Percentiles rank a stretch among this genome's conserved stretches.
These are phyloP conservation scores for Carnegiea gigantea DNA, from an alignment of 179 eudicot species.

Conservation along the genomic window DNA sequence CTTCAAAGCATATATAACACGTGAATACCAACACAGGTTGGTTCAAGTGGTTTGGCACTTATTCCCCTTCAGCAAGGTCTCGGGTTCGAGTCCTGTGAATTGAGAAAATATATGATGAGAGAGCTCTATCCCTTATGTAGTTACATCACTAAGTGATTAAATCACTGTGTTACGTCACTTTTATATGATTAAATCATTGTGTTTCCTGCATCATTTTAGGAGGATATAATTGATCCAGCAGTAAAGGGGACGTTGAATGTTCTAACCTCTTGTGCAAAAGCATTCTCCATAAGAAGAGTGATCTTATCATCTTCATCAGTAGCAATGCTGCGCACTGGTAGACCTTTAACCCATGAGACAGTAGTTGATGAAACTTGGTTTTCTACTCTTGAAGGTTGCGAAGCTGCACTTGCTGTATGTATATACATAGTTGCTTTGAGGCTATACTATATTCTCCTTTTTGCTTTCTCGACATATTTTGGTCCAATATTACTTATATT, in stretches of 20 bases:
- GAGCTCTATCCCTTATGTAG: no score
- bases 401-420: background rate
- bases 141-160: no score
- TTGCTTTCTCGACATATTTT: no score
- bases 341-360: constrained; percentile 30
- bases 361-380: constrained; percentile 40
- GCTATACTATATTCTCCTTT: no score
- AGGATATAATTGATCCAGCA: constrained; percentile 35
- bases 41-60: no score
- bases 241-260: constrained; percentile 39
- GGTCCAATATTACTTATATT: no score
- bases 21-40: no score
- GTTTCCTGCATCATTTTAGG: constrained; percentile 16
- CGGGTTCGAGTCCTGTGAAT: no score
- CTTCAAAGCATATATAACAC: no score
- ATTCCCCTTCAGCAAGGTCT: no score
- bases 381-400: constrained; percentile 28
- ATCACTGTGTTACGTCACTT: background rate
- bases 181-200: no score
- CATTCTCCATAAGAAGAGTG: constrained; percentile 25
- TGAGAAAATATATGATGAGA: no score
- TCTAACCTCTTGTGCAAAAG: constrained; percentile 31
- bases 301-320: constrained; percentile 33
- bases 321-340: constrained; percentile 23
- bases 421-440: background rate